Evolutionary conservation across 768 basidiomycete genomes (phyloP), one percentile per base, ranked within the genome.

Genomic region (Tylopilus rubrobrunneus): DNA sequence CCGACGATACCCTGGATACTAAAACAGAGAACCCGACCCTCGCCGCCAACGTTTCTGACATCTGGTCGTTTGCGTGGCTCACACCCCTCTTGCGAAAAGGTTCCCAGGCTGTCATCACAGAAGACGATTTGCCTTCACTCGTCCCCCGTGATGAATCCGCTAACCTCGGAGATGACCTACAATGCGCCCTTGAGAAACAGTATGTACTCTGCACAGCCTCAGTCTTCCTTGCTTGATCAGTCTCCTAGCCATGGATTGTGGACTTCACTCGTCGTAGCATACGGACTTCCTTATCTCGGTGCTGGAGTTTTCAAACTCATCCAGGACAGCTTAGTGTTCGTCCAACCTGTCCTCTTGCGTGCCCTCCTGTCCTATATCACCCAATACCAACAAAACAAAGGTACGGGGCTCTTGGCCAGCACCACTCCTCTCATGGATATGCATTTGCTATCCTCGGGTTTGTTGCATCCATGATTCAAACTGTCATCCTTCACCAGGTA

Each of bases 401-500:
- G 66, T 19, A 61, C 68, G n/a, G n/a, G n/a, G n/a, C n/a, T n/a
- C n/a, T n/a, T n/a, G n/a, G n/a, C n/a, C n/a, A n/a, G n/a, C 53
- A 72, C 66, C 48, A 81, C 70, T n/a, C 61, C 71, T 2, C 61
- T 85, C 10, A 74, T 89, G n/a, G n/a, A n/a, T n/a, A n/a, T n/a
- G n/a, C n/a, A n/a, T n/a, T n/a, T n/a, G n/a, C n/a, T n/a, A 58
- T 78, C 8, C 58, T 81, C 60, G 97, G 98, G 93, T 95, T 98
- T 60, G 60, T 79, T n/a, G 80, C 84, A 0, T 86, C 92, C 4
- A 76, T n/a, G n/a, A n/a, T n/a, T n/a, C n/a, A n/a, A n/a, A n/a
- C n/a, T n/a, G n/a, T n/a, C n/a, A n/a, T n/a, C 90, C 71, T 96
- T 51, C 89, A 95, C 59, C 91, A 93, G 76, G 87, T 87, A 66